Conservation (phyloP, 1,284 basidiomycete species). For the Boletus smithii region DNA sequence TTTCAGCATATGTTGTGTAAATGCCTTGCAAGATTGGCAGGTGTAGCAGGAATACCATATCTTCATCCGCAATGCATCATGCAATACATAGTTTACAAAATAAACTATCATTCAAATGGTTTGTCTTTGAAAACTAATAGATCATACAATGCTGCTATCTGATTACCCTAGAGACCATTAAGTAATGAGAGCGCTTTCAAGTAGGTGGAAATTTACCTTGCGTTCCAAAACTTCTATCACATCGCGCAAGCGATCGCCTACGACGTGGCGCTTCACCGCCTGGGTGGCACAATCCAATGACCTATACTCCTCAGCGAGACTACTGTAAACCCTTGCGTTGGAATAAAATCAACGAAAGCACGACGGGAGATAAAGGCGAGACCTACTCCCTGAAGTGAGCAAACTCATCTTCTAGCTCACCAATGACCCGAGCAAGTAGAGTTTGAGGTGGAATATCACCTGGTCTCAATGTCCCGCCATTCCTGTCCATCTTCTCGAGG, state of each 20-base stretch:
- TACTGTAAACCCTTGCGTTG: conserved; percentile 72
- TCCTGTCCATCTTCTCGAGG: conserved; percentile 27
- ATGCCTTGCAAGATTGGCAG: no score
- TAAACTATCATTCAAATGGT: conserved; percentile 28
- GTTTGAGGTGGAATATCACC: conserved; percentile 71
- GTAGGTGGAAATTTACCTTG: conserved; percentile 53
- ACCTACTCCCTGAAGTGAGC: conserved; percentile 82
- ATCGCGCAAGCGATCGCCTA: conserved; percentile 83
- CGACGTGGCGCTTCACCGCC: conserved; percentile 71
- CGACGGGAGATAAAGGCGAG: background rate
- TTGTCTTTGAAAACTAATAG: conserved; percentile 73
- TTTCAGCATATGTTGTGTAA: no score
- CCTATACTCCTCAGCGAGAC: conserved; percentile 88
- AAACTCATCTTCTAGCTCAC: conserved; percentile 88
- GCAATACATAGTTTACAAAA: background rate
- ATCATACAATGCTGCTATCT: conserved; percentile 82
- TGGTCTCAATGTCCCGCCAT: conserved; percentile 24
- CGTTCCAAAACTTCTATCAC: conserved; percentile 87
- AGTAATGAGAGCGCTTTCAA: background rate
- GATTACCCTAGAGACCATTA: conserved; percentile 65
- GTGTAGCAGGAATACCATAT: no score
- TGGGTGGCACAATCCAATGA: conserved; percentile 80
- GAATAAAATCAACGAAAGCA: conserved; percentile 10
- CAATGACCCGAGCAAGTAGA: conserved; percentile 70
- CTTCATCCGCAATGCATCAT: no score